These are phyloP conservation scores for Telfairia occidentalis DNA, from an alignment of 331 rosid species.

Conservation along the genomic window DNA sequence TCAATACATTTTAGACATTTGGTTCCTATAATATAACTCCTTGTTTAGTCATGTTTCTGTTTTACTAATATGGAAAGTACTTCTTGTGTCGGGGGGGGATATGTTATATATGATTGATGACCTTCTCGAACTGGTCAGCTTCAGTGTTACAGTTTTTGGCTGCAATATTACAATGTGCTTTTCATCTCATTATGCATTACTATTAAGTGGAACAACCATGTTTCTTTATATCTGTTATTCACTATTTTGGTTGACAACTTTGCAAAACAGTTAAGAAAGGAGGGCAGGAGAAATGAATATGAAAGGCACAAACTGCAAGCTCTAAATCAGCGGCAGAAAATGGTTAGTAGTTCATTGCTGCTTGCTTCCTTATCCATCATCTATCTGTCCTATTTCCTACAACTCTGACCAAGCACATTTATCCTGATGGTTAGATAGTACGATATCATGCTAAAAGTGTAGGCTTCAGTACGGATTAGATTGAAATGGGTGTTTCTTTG, in stretches of 20 bases:
- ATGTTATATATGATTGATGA: not conserved
- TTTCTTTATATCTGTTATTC: slow-evolving; percentile 12
- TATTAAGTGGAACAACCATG: not conserved
- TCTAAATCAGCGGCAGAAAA: slow-evolving; percentile 93
- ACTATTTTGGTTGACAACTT: slow-evolving; percentile 18
- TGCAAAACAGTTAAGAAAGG: slow-evolving; percentile 63
- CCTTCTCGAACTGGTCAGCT: not conserved
- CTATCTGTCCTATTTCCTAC: not conserved
- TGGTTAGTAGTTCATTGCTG: slow-evolving; percentile 44
- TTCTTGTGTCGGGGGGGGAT: not conserved
- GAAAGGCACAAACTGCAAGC: slow-evolving; percentile 99
- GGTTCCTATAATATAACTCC: too few relatives aligned
- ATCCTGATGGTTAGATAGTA: not conserved
- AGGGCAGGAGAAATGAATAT: slow-evolving; percentile 97
- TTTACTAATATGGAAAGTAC: not conserved
- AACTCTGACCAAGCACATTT: not conserved
- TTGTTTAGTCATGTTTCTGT: not conserved
- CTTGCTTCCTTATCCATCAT: slow-evolving; percentile 14
- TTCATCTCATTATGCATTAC: not conserved
- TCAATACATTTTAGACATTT: too few relatives aligned
- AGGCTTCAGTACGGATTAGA: not conserved
- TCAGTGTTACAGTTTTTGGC: not conserved
- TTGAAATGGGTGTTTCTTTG: not conserved
- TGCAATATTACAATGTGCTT: not conserved
- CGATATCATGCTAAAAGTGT: not conserved